Conservation (phyloP, 805 yeast genomes). For the Metschnikowia drakensbergensis region DNA sequence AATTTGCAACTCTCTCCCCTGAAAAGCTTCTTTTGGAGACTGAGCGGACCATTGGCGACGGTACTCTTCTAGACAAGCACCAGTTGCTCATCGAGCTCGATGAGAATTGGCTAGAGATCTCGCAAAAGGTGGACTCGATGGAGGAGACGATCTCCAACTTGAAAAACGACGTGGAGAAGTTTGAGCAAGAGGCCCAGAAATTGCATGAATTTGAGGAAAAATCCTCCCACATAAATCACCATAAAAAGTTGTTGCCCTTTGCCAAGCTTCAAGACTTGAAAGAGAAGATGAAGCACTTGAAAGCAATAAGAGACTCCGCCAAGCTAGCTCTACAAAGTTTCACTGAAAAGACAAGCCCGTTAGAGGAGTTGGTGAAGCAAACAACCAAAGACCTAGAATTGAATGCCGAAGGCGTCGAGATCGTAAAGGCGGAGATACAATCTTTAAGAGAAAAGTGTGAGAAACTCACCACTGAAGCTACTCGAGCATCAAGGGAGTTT, state of each 20-base stretch:
- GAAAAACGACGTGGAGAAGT: conserved; percentile 31
- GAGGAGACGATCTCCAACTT: conserved; percentile 31
- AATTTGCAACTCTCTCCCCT: conserved; percentile 78
- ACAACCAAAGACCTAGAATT: neutral
- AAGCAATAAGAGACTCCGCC: conserved; percentile 34
- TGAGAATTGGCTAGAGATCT: conserved; percentile 26
- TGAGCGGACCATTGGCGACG: conserved; percentile 70
- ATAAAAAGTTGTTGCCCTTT: conserved; percentile 39
- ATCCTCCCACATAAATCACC: conserved; percentile 33
- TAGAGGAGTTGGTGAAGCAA: conserved; percentile 12
- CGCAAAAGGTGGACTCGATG: conserved; percentile 24
- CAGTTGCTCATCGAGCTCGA: conserved; percentile 53
- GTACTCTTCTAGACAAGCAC: conserved; percentile 55
- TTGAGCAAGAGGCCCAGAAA: conserved; percentile 45
- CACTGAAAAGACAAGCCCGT: conserved; percentile 23
- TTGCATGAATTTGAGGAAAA: conserved; percentile 46
- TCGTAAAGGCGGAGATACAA: conserved; percentile 2
- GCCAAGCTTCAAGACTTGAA: conserved; percentile 39
- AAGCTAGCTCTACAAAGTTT: conserved; percentile 29
- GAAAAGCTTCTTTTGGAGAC: conserved; percentile 73
- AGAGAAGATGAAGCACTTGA: conserved; percentile 28
- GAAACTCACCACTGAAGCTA: conserved; percentile 1
- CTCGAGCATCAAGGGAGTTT: neutral
- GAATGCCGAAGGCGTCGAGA: neutral
- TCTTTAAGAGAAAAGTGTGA: conserved; percentile 5